Conservation (phyloP, 2,329 filamentous ascomycete species). For the Pseudocercospora ulei region DNA sequence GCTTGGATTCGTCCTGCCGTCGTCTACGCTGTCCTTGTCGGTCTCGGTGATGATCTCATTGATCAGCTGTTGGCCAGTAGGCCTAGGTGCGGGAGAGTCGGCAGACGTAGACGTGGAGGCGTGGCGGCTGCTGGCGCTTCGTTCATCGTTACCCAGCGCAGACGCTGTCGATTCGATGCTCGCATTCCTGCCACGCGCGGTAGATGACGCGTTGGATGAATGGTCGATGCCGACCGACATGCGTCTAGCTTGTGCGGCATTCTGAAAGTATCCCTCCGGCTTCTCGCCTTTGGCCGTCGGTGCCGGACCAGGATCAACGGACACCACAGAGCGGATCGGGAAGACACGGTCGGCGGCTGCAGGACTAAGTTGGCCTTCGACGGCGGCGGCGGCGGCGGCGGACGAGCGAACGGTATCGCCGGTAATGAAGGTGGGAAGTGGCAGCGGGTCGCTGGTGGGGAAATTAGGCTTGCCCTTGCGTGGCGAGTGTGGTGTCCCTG, state of each 20-base stretch:
- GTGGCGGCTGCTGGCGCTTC: conserved; percentile 9
- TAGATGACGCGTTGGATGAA: background rate
- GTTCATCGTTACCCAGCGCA: conserved; percentile 7
- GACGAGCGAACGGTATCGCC: conserved; percentile 1
- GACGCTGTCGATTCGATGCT: conserved; percentile 11
- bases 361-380: conserved; percentile 35
- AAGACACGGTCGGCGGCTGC: conserved; percentile 55
- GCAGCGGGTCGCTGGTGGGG: conserved; percentile 9
- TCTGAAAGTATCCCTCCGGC: conserved; percentile 35
- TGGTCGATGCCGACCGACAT: conserved; percentile 12
- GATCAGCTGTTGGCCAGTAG: conserved; percentile 14
- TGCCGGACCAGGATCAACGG: conserved; percentile 51
- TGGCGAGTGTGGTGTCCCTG: conserved; percentile 3
- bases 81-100: conserved; percentile 7
- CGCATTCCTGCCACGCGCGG: conserved; percentile 11
- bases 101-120: conserved; percentile 17
- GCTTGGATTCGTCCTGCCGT: conserved; percentile 17
- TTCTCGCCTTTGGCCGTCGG: conserved; percentile 17
- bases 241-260: conserved; percentile 20
- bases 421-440: conserved; percentile 4
- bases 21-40: conserved; percentile 15
- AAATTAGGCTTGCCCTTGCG: conserved; percentile 13
- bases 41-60: conserved; percentile 22
- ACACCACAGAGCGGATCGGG: conserved; percentile 71
- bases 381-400: conserved; percentile 8